Evolutionary conservation across 495 filamentous ascomycete genomes (phyloP).

Genomic region (Ramalina peruviana): DNA sequence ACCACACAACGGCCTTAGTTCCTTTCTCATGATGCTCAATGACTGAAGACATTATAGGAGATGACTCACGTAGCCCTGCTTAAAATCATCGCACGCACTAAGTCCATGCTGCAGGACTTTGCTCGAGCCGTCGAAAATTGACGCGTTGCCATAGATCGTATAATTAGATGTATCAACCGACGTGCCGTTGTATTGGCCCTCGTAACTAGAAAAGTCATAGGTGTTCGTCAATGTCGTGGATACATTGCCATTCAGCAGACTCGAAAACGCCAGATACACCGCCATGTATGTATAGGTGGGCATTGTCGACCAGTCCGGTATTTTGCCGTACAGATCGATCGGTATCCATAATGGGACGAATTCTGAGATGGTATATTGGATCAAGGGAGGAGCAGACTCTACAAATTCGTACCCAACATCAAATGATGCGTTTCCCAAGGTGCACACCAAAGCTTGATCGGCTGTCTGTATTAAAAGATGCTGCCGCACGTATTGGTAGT

Average conservation of each 20-base stretch:
- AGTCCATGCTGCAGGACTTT: neutral
- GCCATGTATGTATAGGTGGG: neutral
- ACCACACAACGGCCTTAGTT: neutral
- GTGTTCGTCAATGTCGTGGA: neutral
- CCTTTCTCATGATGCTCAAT: neutral
- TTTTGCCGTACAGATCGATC: too few relatives aligned
- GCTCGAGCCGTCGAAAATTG: neutral
- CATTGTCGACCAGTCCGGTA: too few relatives aligned
- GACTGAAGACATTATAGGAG: neutral
- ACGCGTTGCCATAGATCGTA: neutral
- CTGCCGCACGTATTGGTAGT: neutral
- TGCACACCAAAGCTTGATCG: conserved; percentile 5
- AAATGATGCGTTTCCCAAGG: conserved; percentile 8
- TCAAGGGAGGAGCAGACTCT: neutral
- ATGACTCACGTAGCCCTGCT: neutral
- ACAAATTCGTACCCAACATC: conserved; percentile 3
- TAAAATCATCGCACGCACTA: neutral
- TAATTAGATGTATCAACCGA: too few relatives aligned
- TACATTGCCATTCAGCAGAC: neutral
- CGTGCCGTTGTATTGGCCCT: too few relatives aligned
- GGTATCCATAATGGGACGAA: neutral
- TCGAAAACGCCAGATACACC: neutral
- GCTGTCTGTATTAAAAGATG: conserved; percentile 7
- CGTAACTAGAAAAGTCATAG: too few relatives aligned
- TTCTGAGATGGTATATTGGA: neutral